Conservation (phyloP, 257 asterid genomes). For the Solanum pennellii region DNA sequence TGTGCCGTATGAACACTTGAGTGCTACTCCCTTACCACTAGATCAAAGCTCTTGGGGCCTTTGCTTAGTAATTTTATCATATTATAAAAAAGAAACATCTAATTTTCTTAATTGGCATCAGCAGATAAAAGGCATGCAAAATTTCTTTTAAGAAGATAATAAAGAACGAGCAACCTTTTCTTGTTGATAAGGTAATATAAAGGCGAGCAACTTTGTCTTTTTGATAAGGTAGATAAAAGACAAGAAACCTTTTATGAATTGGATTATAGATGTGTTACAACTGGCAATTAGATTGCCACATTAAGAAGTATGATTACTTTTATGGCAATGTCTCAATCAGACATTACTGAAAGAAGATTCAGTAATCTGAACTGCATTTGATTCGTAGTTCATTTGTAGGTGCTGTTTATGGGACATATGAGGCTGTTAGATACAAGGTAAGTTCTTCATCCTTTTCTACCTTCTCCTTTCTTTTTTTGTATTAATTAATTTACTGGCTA, state of each 20-base stretch:
- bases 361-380: neutral
- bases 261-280: neutral
- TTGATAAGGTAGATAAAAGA: neutral
- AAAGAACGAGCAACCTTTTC: neutral
- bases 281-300: neutral
- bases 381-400: slow-evolving; percentile 17
- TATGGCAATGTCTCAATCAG: neutral
- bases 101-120: neutral
- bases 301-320: neutral
- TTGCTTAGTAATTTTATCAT: neutral
- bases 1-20: neutral
- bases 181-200: neutral
- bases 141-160: neutral
- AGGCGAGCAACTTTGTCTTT: neutral
- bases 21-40: neutral
- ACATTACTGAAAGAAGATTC: neutral
- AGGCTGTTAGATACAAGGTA: slow-evolving; percentile 58
- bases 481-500: neutral
- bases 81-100: neutral
- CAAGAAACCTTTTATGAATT: neutral
- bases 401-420: slow-evolving; percentile 66
- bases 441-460: neutral
- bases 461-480: neutral
- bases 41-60: neutral
- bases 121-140: neutral